Conservation (phyloP, 305 asterid genomes). For the Solanum hybrid region DNA sequence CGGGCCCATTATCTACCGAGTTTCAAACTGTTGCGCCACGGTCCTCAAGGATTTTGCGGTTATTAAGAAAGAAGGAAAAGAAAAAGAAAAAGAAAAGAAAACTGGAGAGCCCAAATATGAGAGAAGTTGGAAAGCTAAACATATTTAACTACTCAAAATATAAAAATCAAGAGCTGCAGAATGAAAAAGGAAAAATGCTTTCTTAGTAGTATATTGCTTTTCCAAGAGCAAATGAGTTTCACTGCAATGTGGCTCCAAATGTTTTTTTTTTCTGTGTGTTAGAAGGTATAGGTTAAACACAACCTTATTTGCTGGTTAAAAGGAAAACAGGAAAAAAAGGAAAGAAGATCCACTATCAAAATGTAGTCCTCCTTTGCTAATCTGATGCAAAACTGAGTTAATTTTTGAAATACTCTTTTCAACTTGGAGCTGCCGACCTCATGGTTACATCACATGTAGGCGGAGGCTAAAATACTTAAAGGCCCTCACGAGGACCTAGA, state of each 20-base stretch:
- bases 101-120: neutral
- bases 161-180: neutral
- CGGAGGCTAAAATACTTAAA: constrained; percentile 91
- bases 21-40: neutral
- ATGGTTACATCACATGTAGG: constrained; percentile 34
- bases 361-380: neutral
- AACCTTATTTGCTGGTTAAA: neutral
- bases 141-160: neutral
- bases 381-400: neutral
- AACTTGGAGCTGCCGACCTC: neutral
- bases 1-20: neutral
- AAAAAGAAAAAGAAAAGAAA: neutral
- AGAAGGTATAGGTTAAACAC: neutral
- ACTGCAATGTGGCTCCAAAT: neutral
- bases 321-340: neutral
- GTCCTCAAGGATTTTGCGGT: neutral
- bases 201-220: neutral
- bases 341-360: neutral
- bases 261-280: neutral
- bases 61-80: neutral
- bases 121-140: neutral
- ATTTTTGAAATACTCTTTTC: neutral
- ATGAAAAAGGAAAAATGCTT: neutral
- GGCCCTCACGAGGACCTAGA: constrained; percentile 98
- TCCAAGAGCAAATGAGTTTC: neutral